phyloP scores from a whole-genome alignment of 2,329 filamentous ascomycete species.

The Ophiostoma triangulosporum region DNA sequence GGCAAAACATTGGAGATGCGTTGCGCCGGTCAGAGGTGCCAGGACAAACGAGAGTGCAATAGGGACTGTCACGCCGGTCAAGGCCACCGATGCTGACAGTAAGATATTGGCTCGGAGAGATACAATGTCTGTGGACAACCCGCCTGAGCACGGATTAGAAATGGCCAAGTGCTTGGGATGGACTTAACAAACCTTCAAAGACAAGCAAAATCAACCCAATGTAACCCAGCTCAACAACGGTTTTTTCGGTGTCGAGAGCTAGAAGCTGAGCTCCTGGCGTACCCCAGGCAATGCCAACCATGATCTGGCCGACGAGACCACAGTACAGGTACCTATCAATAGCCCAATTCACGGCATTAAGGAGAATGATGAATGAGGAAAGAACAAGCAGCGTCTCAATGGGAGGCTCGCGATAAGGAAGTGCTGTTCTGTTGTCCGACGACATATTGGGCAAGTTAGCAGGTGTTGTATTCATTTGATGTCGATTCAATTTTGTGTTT shows the following conservation, averaged over 20 bases:
- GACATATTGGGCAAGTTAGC: neutral
- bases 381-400: slow-evolving; percentile 46
- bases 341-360: slow-evolving; percentile 43
- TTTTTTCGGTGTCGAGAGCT: slow-evolving; percentile 32
- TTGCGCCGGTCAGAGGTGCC: slow-evolving; percentile 31
- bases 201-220: slow-evolving; percentile 59
- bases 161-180: no score
- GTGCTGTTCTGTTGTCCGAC: slow-evolving; percentile 1
- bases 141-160: slow-evolving; percentile 27
- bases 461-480: neutral
- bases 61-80: slow-evolving; percentile 50
- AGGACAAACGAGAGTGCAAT: slow-evolving; percentile 54
- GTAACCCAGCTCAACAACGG: slow-evolving; percentile 55
- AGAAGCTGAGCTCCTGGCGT: slow-evolving; percentile 52
- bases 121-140: slow-evolving; percentile 39
- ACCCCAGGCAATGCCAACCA: slow-evolving; percentile 59
- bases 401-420: slow-evolving; percentile 45
- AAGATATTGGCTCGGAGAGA: slow-evolving; percentile 45
- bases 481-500: neutral
- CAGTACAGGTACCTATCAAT: slow-evolving; percentile 52
- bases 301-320: slow-evolving; percentile 57
- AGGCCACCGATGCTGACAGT: slow-evolving; percentile 48
- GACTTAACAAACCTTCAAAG: slow-evolving; percentile 41
- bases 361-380: slow-evolving; percentile 46
- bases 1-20: slow-evolving; percentile 47